Base-by-base conservation (phyloP, 257 asterid genomes). In the Anisodus acutangulus region DNA sequence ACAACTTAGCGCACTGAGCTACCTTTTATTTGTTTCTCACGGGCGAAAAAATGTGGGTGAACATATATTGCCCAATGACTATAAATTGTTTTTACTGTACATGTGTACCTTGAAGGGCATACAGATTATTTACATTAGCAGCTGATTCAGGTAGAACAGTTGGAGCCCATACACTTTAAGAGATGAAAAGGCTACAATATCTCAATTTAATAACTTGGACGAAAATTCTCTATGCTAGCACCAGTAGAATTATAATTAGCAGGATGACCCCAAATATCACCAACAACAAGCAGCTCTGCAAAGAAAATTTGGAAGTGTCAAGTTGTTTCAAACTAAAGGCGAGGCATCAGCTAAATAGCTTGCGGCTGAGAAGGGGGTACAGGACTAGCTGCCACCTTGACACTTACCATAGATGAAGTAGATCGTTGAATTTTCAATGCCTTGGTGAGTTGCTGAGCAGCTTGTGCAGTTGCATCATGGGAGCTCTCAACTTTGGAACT, bases 381-480 rank as follows among this genome's bases (percentile, higher is more conserved):
- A 26, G 63, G 45, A 26, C 47, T 26, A 26, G 64, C 31, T 76
- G 63, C 64, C 12, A 26, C 7, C 7, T 76, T 1, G 64, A 26
- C 39, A 53, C 57, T 47, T 87, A 94, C 98, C 98, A 93, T 85
- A 78, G 98, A 94, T 41, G 98, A 95, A 86, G 91, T 94, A 64
- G 95, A 93, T 88, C 69, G 87, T 89, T 95, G 97, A 49, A 92
- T 90, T 87, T 95, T 95, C 43, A 97, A 91, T 55, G 98, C 98
- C 88, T 94, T 95, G 81, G 88, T 89, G 82, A 95, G 97, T 83
- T 94, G 98, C 84, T 98, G 83, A 87, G 90, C 90, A 53, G 92
- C 99, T 83, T 94, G 99, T 58, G 91, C 91, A 51, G 99, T 95
- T 87, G 97, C 97, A 8, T 94, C 97, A 74, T 93, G 94, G 68